Base-by-base conservation (phyloP, 768 basidiomycete species). In the Psilocybe tampanensis region DNA sequence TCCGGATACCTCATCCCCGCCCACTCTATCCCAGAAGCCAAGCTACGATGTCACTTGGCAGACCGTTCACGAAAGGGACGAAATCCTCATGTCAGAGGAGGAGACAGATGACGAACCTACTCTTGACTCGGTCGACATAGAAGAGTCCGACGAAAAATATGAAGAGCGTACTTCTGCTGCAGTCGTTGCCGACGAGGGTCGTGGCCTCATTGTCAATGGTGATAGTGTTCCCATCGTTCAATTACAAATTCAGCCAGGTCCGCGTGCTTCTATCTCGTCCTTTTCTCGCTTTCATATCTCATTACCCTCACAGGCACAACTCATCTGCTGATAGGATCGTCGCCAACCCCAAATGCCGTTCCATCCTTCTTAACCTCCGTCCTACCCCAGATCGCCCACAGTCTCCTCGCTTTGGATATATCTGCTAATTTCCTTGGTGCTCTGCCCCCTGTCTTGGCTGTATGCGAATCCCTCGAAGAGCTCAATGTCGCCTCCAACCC, bases 401-500 rank as follows among this genome's bases (percentile, higher is more conserved):
- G 91, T 23, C 83, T 99, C 43, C 86, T 99, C 55, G 94, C 92
- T 9, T 84, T 98, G 44, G 97, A 99, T 73, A 90, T 99, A 41
- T 95, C 94, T 32, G 85, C 86, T 60, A 95, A 95, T 70, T 89
- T 90, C 64, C 81, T 96, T 45, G 83, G 85, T 42, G 89, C 89
- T 33, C 75, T 99, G 44, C 95, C 97, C 11, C 87, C 89, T 18
- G 84, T 88, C 17, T 82, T 99, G 44, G 86, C 86, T n/a, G 74
- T 84, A 13, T 97, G 95, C 68, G 77, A 79, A 60, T 82, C 78
- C 65, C 84, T 99, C 33, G 95, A 98, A 70, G 97, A 99, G 72
- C 81, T 99, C 44, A 96, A 98, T 68, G 81, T 98, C 52, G 92
- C 92, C 11, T 89, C 86, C 49, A 99, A 99, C 70, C 91, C 92